Conservation (phyloP, 2,329 filamentous ascomycete species). For the Cladosporium sp. region DNA sequence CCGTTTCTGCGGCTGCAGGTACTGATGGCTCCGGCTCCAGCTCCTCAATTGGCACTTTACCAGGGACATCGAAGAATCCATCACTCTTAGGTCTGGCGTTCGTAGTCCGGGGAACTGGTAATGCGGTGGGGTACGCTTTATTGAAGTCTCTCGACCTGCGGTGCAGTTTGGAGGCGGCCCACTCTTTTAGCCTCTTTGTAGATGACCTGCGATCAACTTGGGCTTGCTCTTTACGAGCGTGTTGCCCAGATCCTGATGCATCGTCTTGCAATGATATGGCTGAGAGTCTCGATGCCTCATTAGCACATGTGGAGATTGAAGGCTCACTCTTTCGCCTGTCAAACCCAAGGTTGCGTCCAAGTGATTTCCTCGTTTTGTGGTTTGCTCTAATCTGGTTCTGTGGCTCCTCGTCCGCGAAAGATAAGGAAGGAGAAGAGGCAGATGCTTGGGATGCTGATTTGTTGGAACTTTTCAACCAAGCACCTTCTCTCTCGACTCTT, state of each 20-base stretch:
- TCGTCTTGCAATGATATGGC: constrained; percentile 29
- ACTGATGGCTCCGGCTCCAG: not conserved
- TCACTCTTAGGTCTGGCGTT: constrained; percentile 13
- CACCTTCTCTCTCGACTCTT: constrained; percentile 27
- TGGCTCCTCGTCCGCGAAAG: constrained; percentile 2
- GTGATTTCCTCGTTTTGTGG: constrained; percentile 60
- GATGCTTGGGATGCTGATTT: constrained; percentile 3
- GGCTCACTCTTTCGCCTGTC: constrained; percentile 47
- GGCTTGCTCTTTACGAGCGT: not conserved
- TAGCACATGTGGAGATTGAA: constrained; percentile 25
- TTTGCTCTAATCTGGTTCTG: constrained; percentile 14
- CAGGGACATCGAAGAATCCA: constrained; percentile 11
- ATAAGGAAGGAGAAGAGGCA: not conserved
- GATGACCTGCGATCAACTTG: constrained; percentile 24
- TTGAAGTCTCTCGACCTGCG: constrained; percentile 16
- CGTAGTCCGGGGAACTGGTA: not conserved
- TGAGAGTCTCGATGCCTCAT: constrained; percentile 25
- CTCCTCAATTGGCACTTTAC: not conserved
- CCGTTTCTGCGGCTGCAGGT: constrained; percentile 25
- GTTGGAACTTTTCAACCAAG: constrained; percentile 27
- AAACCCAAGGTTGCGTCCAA: constrained; percentile 57
- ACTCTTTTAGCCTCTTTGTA: constrained; percentile 66
- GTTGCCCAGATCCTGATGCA: not conserved
- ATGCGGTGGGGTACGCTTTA: constrained; percentile 5
- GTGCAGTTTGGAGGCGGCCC: constrained; percentile 48